Evolutionary conservation across 1,139 yeast species (phyloP), one percentile per base, ranked within the genome.

Genomic region (Insectozyma bohioensis): DNA sequence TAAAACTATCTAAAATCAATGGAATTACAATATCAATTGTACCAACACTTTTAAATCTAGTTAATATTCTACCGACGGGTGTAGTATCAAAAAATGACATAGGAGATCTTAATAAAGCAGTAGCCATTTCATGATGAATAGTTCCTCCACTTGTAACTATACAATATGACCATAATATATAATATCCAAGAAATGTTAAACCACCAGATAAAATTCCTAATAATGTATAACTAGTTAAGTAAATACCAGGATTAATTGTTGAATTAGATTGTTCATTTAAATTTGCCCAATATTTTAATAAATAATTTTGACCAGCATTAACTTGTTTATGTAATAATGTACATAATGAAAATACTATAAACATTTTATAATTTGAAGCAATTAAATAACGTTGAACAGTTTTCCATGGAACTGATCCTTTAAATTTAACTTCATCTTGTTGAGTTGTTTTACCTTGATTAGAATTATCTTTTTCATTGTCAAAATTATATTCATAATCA

Each of bases 21-120:
- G 80, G 75, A 36, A 80, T 62, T 48, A 81, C 86, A 51, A 82
- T 83, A 54, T 87, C 96, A 47, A 86, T 61, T 21, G 80, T 80
- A 50, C 86, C 95, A 0, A 94, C 82, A 56, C 87, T 96, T 49
- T 85, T 86, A 48, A 77, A 75, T 44, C 83, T 61, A 49, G 77
- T 76, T 49, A 77, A 50, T 18, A 77, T 71, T 51, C 81, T 62
- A 12, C 83, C 85, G 56, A 75, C 63, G 5, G 84, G 84, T 0
- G 82, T 76, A 11, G 71, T 61, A 52, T 78, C 85, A 65, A 76
- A 65, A 46, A 66, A 78, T 13, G 72, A 51, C 79, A 76, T 74
- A 26, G 83, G 82, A 2, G 77, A 54, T 36, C 67, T 53, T 35
- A 64, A 51, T 1, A 66, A 58, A 10, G 58, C 44, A 25, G 44